These are phyloP conservation scores for Chytriomyces sp. DNA, from an alignment of 192 early-diverging fungal genomes.

Conservation along the genomic window DNA sequence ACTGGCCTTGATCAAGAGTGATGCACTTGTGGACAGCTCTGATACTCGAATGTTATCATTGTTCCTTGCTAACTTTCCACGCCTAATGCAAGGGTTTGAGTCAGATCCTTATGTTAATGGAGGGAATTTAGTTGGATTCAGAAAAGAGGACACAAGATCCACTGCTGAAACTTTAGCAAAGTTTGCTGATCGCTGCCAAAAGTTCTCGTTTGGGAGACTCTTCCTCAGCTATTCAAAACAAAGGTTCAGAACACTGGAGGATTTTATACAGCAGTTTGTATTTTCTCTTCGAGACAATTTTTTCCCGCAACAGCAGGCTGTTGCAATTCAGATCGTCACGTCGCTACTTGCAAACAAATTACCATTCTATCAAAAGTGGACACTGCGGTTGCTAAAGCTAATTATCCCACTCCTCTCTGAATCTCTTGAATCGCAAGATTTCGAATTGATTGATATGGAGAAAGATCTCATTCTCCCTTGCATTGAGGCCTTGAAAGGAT, in stretches of 20 bases:
- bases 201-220: constrained; percentile 54
- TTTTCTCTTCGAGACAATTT: constrained; percentile 61
- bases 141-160: constrained; percentile 47
- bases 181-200: constrained; percentile 53
- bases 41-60: constrained; percentile 60
- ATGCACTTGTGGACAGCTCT: constrained; percentile 64
- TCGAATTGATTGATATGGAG: constrained; percentile 48
- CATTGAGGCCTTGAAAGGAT: constrained; percentile 64
- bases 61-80: constrained; percentile 70
- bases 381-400: constrained; percentile 65
- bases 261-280: constrained; percentile 74
- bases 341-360: constrained; percentile 64
- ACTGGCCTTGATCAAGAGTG: constrained; percentile 57
- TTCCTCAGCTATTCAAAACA: constrained; percentile 65
- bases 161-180: constrained; percentile 54
- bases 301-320: constrained; percentile 60
- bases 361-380: constrained; percentile 62
- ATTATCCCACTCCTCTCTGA: constrained; percentile 61
- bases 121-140: constrained; percentile 31
- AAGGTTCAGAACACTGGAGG: constrained; percentile 67
- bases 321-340: constrained; percentile 64
- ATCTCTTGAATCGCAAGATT: not conserved
- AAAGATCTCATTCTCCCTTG: constrained; percentile 70
- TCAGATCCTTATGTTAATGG: constrained; percentile 19
- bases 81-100: constrained; percentile 68